Percentiles rank a stretch among this genome's conserved stretches.
Evolutionary conservation across 192 early-diverging fungal genomes (phyloP).

Genomic region (Entomortierella parvispora): DNA sequence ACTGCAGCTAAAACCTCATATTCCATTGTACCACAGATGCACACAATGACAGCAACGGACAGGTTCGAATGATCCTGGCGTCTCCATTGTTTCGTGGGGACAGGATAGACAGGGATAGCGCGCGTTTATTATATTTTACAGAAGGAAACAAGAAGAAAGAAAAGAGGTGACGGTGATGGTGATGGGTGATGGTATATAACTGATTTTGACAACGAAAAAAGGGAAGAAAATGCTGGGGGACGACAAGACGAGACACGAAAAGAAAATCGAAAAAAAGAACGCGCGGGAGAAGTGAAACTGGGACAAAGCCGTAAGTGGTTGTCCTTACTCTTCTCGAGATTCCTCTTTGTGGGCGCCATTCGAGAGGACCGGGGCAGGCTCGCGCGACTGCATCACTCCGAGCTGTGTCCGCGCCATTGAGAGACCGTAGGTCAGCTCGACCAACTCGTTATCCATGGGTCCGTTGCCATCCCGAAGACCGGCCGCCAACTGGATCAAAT

Average conservation of each 20-base stretch:
- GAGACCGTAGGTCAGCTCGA: conserved; percentile 37
- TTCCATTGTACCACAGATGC: too few relatives aligned
- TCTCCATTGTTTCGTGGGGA: neutral
- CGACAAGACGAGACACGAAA: neutral
- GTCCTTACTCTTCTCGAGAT: conserved; percentile 37
- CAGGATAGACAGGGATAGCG: too few relatives aligned
- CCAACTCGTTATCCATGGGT: conserved; percentile 35
- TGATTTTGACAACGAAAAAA: conserved; percentile 4
- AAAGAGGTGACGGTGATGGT: neutral
- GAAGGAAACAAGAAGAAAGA: too few relatives aligned
- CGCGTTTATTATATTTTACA: too few relatives aligned
- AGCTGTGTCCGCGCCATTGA: conserved; percentile 43
- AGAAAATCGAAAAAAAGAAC: conserved; percentile 2
- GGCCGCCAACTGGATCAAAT: conserved; percentile 34
- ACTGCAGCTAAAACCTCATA: too few relatives aligned
- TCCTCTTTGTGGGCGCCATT: conserved; percentile 37
- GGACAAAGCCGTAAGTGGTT: neutral
- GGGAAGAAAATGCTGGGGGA: conserved; percentile 3
- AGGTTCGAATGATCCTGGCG: too few relatives aligned
- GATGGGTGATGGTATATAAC: neutral
- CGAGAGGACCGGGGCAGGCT: neutral
- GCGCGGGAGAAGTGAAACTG: neutral
- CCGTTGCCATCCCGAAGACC: conserved; percentile 33
- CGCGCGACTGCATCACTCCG: conserved; percentile 36
- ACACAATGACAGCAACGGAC: too few relatives aligned